These are phyloP conservation scores for Seiridium cupressi DNA, from an alignment of 2,329 filamentous ascomycete species.

Conservation along the genomic window DNA sequence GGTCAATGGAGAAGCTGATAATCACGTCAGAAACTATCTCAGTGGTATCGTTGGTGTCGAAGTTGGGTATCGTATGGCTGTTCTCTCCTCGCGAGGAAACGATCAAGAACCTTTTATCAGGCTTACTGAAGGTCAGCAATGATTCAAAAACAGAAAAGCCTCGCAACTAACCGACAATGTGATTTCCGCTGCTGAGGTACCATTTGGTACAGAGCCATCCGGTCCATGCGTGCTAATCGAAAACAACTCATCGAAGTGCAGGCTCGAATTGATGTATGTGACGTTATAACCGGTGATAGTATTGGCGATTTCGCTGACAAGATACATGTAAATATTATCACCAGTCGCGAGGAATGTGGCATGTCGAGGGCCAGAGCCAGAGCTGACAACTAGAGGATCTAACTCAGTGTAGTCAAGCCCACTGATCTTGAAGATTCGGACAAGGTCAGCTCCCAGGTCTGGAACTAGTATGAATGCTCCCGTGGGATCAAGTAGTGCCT, in stretches of 20 bases:
- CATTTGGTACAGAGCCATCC: slow-evolving; percentile 35
- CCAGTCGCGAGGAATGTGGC: slow-evolving; percentile 51
- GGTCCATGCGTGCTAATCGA: slow-evolving; percentile 46
- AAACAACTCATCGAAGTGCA: slow-evolving; percentile 47
- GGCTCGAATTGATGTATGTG: slow-evolving; percentile 41
- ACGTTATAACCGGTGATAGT: slow-evolving; percentile 56
- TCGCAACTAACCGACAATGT: slow-evolving; percentile 51
- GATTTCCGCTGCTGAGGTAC: slow-evolving; percentile 54
- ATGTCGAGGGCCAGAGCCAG: slow-evolving; percentile 65
- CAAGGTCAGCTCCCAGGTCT: slow-evolving; percentile 44
- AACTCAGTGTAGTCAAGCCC: slow-evolving; percentile 40
- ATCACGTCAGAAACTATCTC: slow-evolving; percentile 60
- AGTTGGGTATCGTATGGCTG: slow-evolving; percentile 47
- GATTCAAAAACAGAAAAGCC: slow-evolving; percentile 24
- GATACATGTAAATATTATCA: slow-evolving; percentile 53
- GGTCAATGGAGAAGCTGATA: slow-evolving; percentile 58
- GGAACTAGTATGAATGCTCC: slow-evolving; percentile 9
- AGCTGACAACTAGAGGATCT: slow-evolving; percentile 37
- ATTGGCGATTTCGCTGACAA: slow-evolving; percentile 61
- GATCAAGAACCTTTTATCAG: slow-evolving; percentile 61
- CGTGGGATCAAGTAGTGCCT: slow-evolving; percentile 11
- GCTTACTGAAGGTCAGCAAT: slow-evolving; percentile 34
- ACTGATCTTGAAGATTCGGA: slow-evolving; percentile 56
- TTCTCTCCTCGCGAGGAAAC: slow-evolving; percentile 67
- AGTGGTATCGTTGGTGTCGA: slow-evolving; percentile 40